Percentiles rank a stretch among this genome's conserved stretches.
These are phyloP conservation scores for Cadophora sp. DNA, from an alignment of 2,329 filamentous ascomycete species.

Conservation along the genomic window DNA sequence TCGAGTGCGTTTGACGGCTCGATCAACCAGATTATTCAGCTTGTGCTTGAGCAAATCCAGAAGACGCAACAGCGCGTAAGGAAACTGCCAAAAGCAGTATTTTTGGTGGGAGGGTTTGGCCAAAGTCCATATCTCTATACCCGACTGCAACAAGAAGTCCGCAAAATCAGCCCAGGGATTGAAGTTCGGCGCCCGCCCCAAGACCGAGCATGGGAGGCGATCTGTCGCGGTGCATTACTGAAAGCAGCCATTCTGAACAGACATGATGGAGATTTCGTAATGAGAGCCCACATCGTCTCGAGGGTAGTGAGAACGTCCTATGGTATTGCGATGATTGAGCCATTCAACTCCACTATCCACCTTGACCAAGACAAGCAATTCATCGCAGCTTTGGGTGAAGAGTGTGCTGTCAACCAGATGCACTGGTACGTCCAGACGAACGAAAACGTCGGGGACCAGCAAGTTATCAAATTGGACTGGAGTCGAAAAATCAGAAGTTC, in stretches of 20 bases:
- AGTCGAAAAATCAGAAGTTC: neutral
- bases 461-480: constrained; percentile 1
- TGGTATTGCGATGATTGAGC: constrained; percentile 7
- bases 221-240: neutral
- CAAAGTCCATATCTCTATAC: too few species aligned
- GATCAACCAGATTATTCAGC: too few species aligned
- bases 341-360: neutral
- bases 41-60: too few species aligned
- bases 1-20: too few species aligned
- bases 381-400: neutral
- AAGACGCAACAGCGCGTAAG: too few species aligned
- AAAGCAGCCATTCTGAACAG: neutral
- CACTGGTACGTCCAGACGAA: constrained; percentile 5
- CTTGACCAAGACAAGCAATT: neutral
- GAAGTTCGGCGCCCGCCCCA: neutral
- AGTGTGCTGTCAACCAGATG: constrained; percentile 8
- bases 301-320: neutral
- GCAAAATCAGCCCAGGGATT: neutral
- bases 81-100: too few species aligned
- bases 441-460: neutral
- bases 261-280: neutral
- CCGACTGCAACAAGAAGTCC: constrained; percentile 1
- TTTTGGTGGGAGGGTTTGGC: too few species aligned
- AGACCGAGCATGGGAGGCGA: neutral
- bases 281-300: neutral